Base-by-base conservation (phyloP, 176 grass and related monocot species). In the Cocos nucifera region DNA sequence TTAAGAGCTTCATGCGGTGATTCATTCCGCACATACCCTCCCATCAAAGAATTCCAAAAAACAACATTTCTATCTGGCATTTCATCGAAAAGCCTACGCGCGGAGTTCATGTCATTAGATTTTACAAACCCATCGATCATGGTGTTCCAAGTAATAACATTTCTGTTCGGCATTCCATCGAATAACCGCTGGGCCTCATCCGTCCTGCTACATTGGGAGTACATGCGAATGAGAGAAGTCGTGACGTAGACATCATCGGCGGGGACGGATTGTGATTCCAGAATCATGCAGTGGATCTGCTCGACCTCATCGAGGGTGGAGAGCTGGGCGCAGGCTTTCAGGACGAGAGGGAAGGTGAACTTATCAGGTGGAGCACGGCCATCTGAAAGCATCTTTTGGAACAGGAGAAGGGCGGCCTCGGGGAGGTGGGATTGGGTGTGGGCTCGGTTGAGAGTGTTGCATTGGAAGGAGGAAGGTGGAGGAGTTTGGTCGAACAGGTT, bases 241-340 rank as follows among this genome's bases (percentile, higher is more conserved):
- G 58, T 59, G 10, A 54, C 73, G 30, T 77, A 49, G 19, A 76
- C 63, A 39, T 62, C 68, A 19, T 77, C 71, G 52, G 20, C 24
- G 7, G 72, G 22, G 4, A 23, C 3, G 2, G 62, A 49, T 6
- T 73, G 68, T 44, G 57, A 85, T 73, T 80, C 80, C 58, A 80
- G 18, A 67, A 80, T 67, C 28, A 85, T 68, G 19, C 68, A 69
- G 73, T 85, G 82, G 54, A 85, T 64, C 65, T 80, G 77, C 68
- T 85, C 63, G 22, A 68, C 58, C 63, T 73, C 73, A 28, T 69
- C 58, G 16, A 25, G 48, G 3, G 57, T 58, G 15, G 72, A 44
- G 62, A 76, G 63, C 16, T 58, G 82, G 15, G 82, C 67, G 77
- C 77, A 80, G 64, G 67, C 62, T 8, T 50, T 73, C 58, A 85